Conservation (phyloP, 345 rosid genomes). For the Brassica rapa region DNA sequence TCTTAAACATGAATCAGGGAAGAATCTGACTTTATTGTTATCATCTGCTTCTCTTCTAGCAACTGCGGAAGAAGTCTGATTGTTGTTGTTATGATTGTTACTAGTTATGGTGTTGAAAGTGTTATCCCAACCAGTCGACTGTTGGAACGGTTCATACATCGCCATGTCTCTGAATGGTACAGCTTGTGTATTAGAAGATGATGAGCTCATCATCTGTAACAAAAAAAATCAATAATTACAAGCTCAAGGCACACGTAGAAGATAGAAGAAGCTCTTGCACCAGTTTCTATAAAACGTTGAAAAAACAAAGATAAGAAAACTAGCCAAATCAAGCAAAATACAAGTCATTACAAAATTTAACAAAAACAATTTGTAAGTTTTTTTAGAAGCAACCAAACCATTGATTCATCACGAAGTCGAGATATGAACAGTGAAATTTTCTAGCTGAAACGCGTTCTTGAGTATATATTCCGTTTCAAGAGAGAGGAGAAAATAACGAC, state of each 20-base stretch:
- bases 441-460: neutral
- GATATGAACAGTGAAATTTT: constrained; percentile 10
- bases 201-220: constrained; percentile 63
- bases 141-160: constrained; percentile 73
- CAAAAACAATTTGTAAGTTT: neutral
- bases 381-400: neutral
- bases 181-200: constrained; percentile 56
- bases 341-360: neutral
- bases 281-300: neutral
- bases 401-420: neutral
- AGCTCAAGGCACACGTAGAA: neutral
- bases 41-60: constrained; percentile 15
- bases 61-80: constrained; percentile 22
- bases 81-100: constrained; percentile 41
- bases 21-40: constrained; percentile 28
- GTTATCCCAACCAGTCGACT: constrained; percentile 69
- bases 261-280: neutral
- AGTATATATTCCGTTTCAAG: neutral
- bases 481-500: constrained; percentile 4
- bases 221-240: neutral
- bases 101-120: constrained; percentile 34
- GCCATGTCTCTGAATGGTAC: constrained; percentile 51
- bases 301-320: neutral
- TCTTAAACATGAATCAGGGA: neutral
- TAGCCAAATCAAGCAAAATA: neutral